phyloP scores from a whole-genome alignment of 495 filamentous ascomycete genomes.

The Daldinia loculata region DNA sequence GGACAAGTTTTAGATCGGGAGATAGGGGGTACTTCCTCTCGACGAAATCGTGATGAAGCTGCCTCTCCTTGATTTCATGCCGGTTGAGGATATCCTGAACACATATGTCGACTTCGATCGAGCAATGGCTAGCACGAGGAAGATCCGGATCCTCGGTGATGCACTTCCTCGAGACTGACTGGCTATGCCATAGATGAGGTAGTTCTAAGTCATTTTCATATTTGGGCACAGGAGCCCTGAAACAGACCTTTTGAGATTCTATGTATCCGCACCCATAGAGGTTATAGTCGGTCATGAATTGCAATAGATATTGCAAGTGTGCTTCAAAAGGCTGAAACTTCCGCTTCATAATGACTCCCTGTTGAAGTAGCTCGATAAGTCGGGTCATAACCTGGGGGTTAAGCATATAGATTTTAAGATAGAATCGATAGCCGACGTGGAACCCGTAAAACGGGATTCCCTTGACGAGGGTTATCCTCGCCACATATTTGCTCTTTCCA shows the following conservation, averaged over 20 bases:
- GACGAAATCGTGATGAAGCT: conserved; percentile 85
- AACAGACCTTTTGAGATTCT: conserved; percentile 64
- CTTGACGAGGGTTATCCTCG: conserved; percentile 89
- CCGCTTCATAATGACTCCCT: conserved; percentile 83
- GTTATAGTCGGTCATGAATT: conserved; percentile 99
- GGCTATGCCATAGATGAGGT: conserved; percentile 80
- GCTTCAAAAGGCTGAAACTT: conserved; percentile 91
- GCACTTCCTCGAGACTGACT: conserved; percentile 53
- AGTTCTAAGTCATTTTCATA: conserved; percentile 63
- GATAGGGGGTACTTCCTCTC: conserved; percentile 73
- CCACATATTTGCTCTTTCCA: conserved; percentile 76
- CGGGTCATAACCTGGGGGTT: conserved; percentile 84
- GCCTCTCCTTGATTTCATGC: conserved; percentile 71
- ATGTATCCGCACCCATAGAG: conserved; percentile 93
- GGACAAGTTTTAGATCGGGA: conserved; percentile 78
- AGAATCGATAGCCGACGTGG: conserved; percentile 89
- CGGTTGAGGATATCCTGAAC: conserved; percentile 91
- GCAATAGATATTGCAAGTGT: conserved; percentile 87
- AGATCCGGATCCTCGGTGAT: conserved; percentile 71
- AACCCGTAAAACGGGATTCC: conserved; percentile 96
- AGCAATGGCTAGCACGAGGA: conserved; percentile 84
- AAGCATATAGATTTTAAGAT: conserved; percentile 92
- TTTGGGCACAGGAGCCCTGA: conserved; percentile 79
- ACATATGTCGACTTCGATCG: conserved; percentile 87
- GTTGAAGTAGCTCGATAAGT: conserved; percentile 82